These are phyloP conservation scores for Tetraselmis chui DNA, from an alignment of 139 green algal genomes.

Conservation along the genomic window DNA sequence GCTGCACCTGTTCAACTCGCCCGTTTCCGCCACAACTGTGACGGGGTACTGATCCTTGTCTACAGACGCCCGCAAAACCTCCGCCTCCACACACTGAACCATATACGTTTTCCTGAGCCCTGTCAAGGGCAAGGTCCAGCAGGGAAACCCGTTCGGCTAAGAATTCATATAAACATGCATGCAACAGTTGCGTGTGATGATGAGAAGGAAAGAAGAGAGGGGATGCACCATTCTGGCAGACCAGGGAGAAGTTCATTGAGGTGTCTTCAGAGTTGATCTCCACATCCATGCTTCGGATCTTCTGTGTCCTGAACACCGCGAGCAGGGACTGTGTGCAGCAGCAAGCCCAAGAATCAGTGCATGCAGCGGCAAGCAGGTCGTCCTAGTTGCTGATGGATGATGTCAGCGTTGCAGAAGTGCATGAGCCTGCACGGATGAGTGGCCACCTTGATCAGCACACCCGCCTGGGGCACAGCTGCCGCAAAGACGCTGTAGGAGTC, in stretches of 20 bases:
- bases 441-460: constrained; percentile 54
- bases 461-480: constrained; percentile 24
- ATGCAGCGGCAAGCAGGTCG: background rate
- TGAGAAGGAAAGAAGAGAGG: no score
- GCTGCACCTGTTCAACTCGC: constrained; percentile 43
- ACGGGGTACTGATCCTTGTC: constrained; percentile 50
- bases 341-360: no score
- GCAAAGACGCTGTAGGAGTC: constrained; percentile 51
- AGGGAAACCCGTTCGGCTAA: no score
- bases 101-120: constrained; percentile 60
- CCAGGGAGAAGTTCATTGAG: constrained; percentile 30
- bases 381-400: no score
- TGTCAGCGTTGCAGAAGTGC: no score
- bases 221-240: constrained; percentile 51
- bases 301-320: constrained; percentile 41
- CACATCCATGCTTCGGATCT: constrained; percentile 35
- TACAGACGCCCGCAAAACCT: constrained; percentile 59
- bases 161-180: no score
- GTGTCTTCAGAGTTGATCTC: constrained; percentile 30
- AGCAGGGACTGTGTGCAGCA: constrained; percentile 48
- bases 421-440: background rate
- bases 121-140: constrained; percentile 25
- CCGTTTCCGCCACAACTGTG: constrained; percentile 43
- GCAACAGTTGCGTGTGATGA: no score
- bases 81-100: constrained; percentile 38